A percentile compares a stretch with the other conserved stretches of the same genome.
Evolutionary conservation across 495 filamentous ascomycete species (phyloP).

Genomic region (Neurospora sp.): DNA sequence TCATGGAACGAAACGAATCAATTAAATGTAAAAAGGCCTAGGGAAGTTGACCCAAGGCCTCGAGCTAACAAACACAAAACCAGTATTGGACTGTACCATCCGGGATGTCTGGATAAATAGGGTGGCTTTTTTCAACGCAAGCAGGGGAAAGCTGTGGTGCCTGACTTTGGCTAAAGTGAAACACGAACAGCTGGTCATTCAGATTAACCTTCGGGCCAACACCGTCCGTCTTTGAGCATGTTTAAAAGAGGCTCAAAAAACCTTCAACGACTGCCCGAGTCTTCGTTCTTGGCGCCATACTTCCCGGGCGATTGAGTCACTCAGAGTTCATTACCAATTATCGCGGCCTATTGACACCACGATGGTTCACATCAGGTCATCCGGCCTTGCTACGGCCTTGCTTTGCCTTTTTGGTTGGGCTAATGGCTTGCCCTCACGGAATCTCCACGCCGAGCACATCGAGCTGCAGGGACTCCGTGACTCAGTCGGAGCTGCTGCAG

Average conservation of each 20-base stretch:
- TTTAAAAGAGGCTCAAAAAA: neutral
- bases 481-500: neutral
- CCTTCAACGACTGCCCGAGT: neutral
- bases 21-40: too few relatives aligned
- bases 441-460: neutral
- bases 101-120: neutral
- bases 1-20: too few relatives aligned
- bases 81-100: neutral
- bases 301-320: neutral
- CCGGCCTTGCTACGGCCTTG: neutral
- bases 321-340: neutral
- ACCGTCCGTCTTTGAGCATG: constrained; percentile 6
- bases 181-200: neutral
- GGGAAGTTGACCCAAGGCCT: too few relatives aligned
- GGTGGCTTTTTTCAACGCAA: neutral
- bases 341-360: neutral
- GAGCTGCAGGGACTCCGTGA: neutral
- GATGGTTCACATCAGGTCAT: neutral
- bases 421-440: constrained; percentile 1
- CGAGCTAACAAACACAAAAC: too few relatives aligned
- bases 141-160: neutral
- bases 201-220: constrained; percentile 13
- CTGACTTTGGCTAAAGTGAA: constrained; percentile 15
- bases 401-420: neutral
- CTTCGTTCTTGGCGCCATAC: neutral